These are phyloP conservation scores for Funneliformis mosseae DNA, from an alignment of 192 early-diverging fungal species.

Conservation along the genomic window DNA sequence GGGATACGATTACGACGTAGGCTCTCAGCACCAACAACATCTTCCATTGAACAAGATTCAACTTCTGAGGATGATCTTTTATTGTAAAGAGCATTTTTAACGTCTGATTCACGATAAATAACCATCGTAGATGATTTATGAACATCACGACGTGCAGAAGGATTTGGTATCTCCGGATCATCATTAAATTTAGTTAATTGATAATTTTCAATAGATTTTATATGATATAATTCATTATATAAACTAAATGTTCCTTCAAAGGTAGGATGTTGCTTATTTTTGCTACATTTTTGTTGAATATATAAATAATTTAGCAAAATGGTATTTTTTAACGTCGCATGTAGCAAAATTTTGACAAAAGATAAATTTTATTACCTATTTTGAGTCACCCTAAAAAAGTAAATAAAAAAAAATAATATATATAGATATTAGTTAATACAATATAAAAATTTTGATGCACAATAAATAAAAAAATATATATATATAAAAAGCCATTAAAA, in stretches of 20 bases:
- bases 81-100: not conserved
- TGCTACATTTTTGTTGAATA: not conserved
- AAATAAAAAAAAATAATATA: not conserved
- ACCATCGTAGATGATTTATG: conserved; percentile 21
- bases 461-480: no score
- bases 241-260: conserved; percentile 22
- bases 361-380: not conserved
- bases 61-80: not conserved
- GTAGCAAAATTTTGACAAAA: not conserved
- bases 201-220: conserved; percentile 24
- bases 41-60: conserved; percentile 4
- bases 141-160: not conserved
- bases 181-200: not conserved
- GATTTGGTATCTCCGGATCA: conserved; percentile 22
- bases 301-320: not conserved
- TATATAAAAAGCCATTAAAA: not conserved
- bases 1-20: not conserved
- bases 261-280: not conserved
- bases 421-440: no score
- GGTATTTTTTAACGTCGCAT: not conserved
- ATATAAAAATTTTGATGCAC: no score
- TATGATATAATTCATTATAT: not conserved
- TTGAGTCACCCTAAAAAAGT: not conserved
- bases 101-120: conserved; percentile 24
- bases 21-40: not conserved